These are phyloP conservation scores for Ustilago lituana DNA, from an alignment of 1,284 basidiomycete genomes.

Conservation along the genomic window DNA sequence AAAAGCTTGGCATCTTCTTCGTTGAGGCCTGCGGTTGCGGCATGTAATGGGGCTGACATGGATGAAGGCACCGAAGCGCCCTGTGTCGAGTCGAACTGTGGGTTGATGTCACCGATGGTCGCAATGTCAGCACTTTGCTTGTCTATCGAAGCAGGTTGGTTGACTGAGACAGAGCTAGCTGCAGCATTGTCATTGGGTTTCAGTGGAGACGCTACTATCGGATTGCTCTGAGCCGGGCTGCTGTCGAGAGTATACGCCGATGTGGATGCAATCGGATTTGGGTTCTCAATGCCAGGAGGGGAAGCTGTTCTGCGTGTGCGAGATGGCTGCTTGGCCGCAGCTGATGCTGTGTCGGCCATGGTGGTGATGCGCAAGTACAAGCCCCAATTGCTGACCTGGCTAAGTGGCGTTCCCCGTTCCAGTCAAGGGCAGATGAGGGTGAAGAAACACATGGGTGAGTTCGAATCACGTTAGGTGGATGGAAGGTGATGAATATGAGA, in stretches of 20 bases:
- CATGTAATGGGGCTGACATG: slow-evolving; percentile 24
- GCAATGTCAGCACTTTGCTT: slow-evolving; percentile 1
- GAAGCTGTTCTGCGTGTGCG: slow-evolving; percentile 27
- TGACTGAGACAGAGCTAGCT: background rate
- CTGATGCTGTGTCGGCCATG: slow-evolving; percentile 24
- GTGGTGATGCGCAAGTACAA: background rate
- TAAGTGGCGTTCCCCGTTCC: background rate
- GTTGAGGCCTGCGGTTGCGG: slow-evolving; percentile 34
- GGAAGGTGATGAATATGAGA: background rate
- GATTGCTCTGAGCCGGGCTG: background rate
- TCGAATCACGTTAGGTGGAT: slow-evolving; percentile 7
- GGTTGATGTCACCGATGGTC: background rate
- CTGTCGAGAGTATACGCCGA: slow-evolving; percentile 50
- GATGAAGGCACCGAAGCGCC: slow-evolving; percentile 8
- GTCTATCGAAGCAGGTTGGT: background rate
- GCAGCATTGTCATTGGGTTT: background rate
- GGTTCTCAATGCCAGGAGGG: slow-evolving; percentile 43
- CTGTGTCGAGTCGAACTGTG: background rate
- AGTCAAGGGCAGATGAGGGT: slow-evolving; percentile 9
- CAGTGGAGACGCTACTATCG: background rate
- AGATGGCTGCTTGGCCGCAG: slow-evolving; percentile 16
- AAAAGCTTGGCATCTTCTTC: slow-evolving; percentile 56
- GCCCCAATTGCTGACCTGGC: slow-evolving; percentile 1
- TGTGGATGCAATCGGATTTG: slow-evolving; percentile 46
- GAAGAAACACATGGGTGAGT: slow-evolving; percentile 14